Base-by-base conservation (phyloP, 208 protist genomes). In the Phytomonas serpens region DNA sequence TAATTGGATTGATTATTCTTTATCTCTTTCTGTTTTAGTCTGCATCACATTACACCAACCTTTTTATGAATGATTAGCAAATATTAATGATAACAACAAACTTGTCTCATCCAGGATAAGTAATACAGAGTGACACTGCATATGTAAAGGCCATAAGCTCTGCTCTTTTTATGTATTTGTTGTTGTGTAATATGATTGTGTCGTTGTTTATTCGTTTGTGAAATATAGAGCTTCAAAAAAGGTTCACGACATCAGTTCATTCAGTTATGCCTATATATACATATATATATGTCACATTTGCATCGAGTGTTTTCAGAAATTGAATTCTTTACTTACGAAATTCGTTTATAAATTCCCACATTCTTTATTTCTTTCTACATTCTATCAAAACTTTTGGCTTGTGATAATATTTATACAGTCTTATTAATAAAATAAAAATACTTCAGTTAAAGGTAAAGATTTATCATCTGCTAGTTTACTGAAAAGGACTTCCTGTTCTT, bases 21-120 rank as follows among this genome's bases (percentile, higher is more conserved):
- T 38, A 63, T 34, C 23, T 34, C 68, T 71, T 69, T 68, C 38
- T 19, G 74, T 67, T 38, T 77, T 47, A 10, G 33, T 66, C 2
- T 66, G 10, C 63, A 36, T 16, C 4, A 66, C 36, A 42, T 66
- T 66, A 66, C 13, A 4, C 33, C 2, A 36, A 16, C 3, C 13
- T 16, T 66, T 66, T 66, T 66, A n/a, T 40, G 13, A 19, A 14
- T 3, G 11, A 27, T 23, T 66, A 42, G 4, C 7, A 16, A 19
- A 16, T 52, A 52, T 66, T 11, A 66, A 16, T 19, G 36, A 66
- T 42, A 19, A 16, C 13, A 66, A 66, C 14, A 4, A 42, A 2
- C n/a, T 16, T 19, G 11, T 16, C 33, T 40, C 23, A 42, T 16
- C 4, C 4, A 36, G 4, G n/a, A 36, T 66, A 66, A 66, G 36